phyloP scores from a whole-genome alignment of 1,139 yeast species.

The Kazachstania sp. region DNA sequence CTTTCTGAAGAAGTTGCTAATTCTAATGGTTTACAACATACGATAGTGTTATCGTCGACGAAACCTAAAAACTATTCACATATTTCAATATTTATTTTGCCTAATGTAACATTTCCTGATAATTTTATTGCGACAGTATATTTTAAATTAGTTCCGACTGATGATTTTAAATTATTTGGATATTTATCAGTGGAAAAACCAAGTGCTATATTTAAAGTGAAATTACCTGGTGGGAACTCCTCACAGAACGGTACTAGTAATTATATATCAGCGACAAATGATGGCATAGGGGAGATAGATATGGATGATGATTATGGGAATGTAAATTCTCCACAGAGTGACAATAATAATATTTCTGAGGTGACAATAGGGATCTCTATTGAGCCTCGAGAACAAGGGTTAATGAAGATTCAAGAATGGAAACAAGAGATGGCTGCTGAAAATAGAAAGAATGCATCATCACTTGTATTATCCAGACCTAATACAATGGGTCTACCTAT shows the following conservation, averaged over 20 bases:
- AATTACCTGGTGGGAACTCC: slow-evolving; percentile 33
- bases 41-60: slow-evolving; percentile 29
- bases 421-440: slow-evolving; percentile 17
- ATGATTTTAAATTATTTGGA: slow-evolving; percentile 75
- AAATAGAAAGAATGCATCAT: slow-evolving; percentile 10
- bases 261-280: slow-evolving; percentile 12
- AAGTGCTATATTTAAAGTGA: slow-evolving; percentile 82
- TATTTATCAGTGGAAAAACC: slow-evolving; percentile 67
- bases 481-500: slow-evolving; percentile 7
- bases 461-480: slow-evolving; percentile 29
- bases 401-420: slow-evolving; percentile 27
- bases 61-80: slow-evolving; percentile 42
- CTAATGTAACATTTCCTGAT: slow-evolving; percentile 57
- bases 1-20: slow-evolving; percentile 32
- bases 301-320: slow-evolving; percentile 34
- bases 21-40: slow-evolving; percentile 32
- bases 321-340: slow-evolving; percentile 18
- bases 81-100: slow-evolving; percentile 66
- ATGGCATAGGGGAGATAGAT: slow-evolving; percentile 36
- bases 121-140: slow-evolving; percentile 75
- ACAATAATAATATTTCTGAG: slow-evolving; percentile 27
- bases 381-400: slow-evolving; percentile 47
- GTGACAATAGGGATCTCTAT: slow-evolving; percentile 80
- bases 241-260: not conserved
- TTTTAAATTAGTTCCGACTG: slow-evolving; percentile 65